These are phyloP conservation scores for Phytophthora vignae DNA, from an alignment of 352 stramenopile genomes.

Conservation along the genomic window DNA sequence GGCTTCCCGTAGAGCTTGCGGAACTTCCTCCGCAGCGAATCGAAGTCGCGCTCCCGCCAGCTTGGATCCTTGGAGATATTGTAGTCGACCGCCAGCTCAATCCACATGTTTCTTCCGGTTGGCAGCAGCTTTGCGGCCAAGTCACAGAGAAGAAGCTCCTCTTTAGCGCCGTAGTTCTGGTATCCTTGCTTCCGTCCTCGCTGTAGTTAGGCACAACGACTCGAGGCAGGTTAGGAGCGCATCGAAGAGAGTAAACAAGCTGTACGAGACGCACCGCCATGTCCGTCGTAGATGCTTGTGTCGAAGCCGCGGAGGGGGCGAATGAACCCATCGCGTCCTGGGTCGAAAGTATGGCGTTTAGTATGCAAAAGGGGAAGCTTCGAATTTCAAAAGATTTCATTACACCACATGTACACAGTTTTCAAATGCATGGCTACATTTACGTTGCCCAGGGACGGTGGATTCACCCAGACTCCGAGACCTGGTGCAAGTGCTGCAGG, in stretches of 20 bases:
- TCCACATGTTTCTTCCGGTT: neutral
- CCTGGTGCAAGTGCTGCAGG: neutral
- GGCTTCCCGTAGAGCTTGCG: neutral
- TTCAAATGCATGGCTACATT: neutral
- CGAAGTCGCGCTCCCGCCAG: neutral
- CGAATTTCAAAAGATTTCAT: neutral
- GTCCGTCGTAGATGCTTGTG: neutral
- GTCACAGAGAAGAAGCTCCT: neutral
- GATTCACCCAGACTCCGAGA: neutral
- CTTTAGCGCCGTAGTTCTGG: neutral
- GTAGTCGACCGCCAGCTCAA: neutral
- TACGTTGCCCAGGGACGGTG: neutral
- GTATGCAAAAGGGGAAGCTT: neutral
- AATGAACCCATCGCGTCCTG: neutral
- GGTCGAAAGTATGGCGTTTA: too few relatives aligned
- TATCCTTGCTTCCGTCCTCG: neutral
- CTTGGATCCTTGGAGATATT: neutral
- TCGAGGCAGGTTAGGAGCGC: neutral
- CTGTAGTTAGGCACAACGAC: neutral
- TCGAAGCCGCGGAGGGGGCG: neutral
- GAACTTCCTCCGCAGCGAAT: neutral
- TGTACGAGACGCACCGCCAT: neutral
- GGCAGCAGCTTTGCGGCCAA: neutral
- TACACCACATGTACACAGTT: neutral
- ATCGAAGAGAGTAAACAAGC: neutral